Base-by-base conservation (phyloP, 2,329 filamentous ascomycete genomes). In the Leptodontidium sp. region DNA sequence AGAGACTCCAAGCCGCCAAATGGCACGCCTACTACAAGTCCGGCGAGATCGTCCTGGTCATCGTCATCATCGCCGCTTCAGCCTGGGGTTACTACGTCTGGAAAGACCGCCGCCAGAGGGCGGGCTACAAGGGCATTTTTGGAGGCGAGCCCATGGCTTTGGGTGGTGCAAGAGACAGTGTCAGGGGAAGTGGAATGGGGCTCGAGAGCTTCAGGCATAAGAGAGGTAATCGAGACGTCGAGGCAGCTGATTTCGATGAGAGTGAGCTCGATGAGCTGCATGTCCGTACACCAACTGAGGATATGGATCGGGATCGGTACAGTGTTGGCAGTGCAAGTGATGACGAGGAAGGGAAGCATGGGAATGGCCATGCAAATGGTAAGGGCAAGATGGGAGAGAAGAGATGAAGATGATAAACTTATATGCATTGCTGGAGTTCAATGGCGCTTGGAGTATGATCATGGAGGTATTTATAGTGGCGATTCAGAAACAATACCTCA, bases 11-110 rank as follows among this genome's bases (percentile, higher is more conserved):
- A 75, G 85, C 89, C 40, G 90, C 90, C 0, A 87, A 90, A 69
- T 91, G 90, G 88, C 85, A 87, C 57, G 91, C 91, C 0, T 93
- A 93, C 76, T 89, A 90, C 77, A 89, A 90, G 74, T 91, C 89
- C 1, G 90, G 91, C 55, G 90, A 92, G 77, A 88, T 89, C 11
- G 90, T 88, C 0, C 83, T 93, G 2, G 85, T 92, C 1, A 82
- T 93, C 47, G 89, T 93, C 21, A 82, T 88, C 61, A 87, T 92
- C 65, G 86, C 87, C 4, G 89, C 90, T 1, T 81, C 79, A 14
- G 79, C 85, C 40, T 92, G 89, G 86, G 89, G 86, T 11, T 88
- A 86, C 78, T 90, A 86, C 72, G 80, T 92, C 75, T 91, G 88
- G 87, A 84, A 84, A 68, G 85, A 88, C 68, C 86, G 90, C 61